Percentiles rank a stretch among this genome's conserved stretches.
These are phyloP conservation scores for Melocanna baccifera DNA, from an alignment of 176 grass and related monocot genomes.

Conservation along the genomic window DNA sequence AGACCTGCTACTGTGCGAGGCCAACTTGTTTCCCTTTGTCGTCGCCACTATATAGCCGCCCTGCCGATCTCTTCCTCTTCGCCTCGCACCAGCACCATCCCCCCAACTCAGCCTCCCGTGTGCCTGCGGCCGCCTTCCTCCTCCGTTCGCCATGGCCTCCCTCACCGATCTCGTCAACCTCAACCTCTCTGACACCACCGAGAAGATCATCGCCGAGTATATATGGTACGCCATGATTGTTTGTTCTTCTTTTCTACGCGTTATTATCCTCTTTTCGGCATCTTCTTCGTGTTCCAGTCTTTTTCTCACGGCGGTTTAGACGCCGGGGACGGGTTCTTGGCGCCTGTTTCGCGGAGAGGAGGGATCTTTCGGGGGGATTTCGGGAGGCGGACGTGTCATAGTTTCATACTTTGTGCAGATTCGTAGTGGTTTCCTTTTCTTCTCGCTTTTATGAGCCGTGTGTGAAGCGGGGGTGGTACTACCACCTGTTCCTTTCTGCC, in stretches of 20 bases:
- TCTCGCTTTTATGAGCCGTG: background rate
- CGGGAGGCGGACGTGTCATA: background rate
- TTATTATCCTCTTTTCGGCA: background rate
- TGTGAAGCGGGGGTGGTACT: background rate
- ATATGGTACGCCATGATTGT: slow-evolving; percentile 66
- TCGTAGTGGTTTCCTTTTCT: background rate
- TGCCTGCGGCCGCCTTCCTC: background rate
- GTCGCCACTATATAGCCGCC: slow-evolving; percentile 42
- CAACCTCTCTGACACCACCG: slow-evolving; percentile 63
- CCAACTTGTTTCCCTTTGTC: background rate
- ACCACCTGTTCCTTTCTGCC: background rate
- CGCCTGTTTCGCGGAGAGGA: background rate
- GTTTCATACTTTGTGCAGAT: slow-evolving; percentile 8
- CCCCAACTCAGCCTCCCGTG: background rate
- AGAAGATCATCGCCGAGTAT: slow-evolving; percentile 99
- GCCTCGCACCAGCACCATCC: background rate
- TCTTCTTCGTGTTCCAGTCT: background rate
- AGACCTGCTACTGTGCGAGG: background rate
- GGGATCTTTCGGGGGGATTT: background rate
- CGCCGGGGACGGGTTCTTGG: background rate
- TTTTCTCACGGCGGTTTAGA: background rate
- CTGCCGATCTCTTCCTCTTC: slow-evolving; percentile 24
- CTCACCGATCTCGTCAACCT: slow-evolving; percentile 97
- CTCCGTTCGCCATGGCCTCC: slow-evolving; percentile 53
- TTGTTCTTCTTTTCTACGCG: background rate